phyloP scores from a whole-genome alignment of 352 stramenopile species.

The Phytophthora cryptogea region DNA sequence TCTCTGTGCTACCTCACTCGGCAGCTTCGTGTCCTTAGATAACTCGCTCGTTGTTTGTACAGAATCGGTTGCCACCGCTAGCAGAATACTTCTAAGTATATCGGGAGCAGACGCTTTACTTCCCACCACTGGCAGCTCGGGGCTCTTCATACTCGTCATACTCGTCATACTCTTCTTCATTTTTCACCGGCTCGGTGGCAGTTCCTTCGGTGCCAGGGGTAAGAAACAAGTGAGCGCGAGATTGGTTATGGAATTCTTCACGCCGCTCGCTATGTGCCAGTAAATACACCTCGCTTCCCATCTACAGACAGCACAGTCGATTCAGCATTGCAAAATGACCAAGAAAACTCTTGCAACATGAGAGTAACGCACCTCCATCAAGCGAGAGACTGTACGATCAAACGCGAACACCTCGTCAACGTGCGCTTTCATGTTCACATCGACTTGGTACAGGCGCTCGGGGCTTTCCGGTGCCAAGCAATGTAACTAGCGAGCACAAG shows the following conservation, averaged over 20 bases:
- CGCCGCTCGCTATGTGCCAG: conserved; percentile 51
- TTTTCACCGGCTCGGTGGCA: conserved; percentile 15
- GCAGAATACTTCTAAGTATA: no score
- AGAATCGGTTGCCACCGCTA: background rate
- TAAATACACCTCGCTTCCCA: conserved; percentile 78
- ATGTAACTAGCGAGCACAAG: conserved; percentile 56
- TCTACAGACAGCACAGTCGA: conserved; percentile 28
- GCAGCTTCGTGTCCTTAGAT: conserved; percentile 3
- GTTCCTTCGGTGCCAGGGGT: conserved; percentile 18
- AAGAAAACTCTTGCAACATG: background rate
- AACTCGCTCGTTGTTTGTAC: conserved; percentile 12
- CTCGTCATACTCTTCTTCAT: conserved; percentile 25
- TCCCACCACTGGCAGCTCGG: conserved; percentile 25
- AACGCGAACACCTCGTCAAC: conserved; percentile 87
- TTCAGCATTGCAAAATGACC: background rate
- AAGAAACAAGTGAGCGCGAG: conserved; percentile 32
- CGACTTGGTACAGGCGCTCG: conserved; percentile 67
- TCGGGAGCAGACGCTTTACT: conserved; percentile 8
- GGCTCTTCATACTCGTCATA: conserved; percentile 29
- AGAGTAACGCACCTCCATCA: conserved; percentile 65
- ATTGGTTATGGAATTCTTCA: conserved; percentile 17
- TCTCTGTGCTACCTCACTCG: background rate
- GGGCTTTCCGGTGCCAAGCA: conserved; percentile 66
- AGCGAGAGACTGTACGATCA: conserved; percentile 84
- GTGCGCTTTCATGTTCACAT: conserved; percentile 56